A percentile compares a stretch with the other conserved stretches of the same genome.
These are phyloP conservation scores for Leccinum angustisporum DNA, from an alignment of 1,284 basidiomycete genomes.

Conservation along the genomic window DNA sequence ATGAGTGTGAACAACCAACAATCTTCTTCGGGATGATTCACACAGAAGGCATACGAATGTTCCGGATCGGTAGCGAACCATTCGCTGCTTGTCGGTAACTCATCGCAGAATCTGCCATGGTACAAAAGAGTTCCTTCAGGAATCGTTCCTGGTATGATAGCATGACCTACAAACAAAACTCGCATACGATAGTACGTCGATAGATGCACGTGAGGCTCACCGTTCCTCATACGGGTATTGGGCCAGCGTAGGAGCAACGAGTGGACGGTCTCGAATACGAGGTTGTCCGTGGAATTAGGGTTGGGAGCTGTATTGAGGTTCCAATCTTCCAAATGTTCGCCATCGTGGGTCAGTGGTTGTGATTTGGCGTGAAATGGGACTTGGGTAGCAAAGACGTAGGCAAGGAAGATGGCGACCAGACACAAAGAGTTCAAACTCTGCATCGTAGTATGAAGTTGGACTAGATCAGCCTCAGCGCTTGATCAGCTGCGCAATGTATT, in stretches of 20 bases:
- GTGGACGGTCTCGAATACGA: constrained; percentile 25
- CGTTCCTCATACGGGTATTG: constrained; percentile 48
- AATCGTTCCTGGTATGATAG: constrained; percentile 39
- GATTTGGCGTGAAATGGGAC: constrained; percentile 4
- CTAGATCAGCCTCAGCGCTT: not conserved
- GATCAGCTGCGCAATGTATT: not conserved
- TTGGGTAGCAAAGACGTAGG: constrained; percentile 3
- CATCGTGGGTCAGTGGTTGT: not conserved
- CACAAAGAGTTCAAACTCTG: not conserved
- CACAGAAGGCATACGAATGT: constrained; percentile 39
- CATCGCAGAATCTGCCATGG: constrained; percentile 32
- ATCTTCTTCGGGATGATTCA: constrained; percentile 10
- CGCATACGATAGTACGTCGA: not conserved
- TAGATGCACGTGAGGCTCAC: constrained; percentile 18
- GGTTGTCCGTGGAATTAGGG: not conserved
- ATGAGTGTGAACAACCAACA: constrained; percentile 41
- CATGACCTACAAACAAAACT: constrained; percentile 36
- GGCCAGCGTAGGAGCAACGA: constrained; percentile 46
- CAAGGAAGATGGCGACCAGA: not conserved
- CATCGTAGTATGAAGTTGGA: not conserved
- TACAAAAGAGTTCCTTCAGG: constrained; percentile 42
- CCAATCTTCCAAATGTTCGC: constrained; percentile 11
- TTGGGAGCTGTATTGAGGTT: constrained; percentile 12
- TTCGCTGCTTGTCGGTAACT: constrained; percentile 34
- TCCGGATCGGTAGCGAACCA: constrained; percentile 44